Evolutionary conservation across 768 basidiomycete species (phyloP).

Genomic region (Mycena crocata): DNA sequence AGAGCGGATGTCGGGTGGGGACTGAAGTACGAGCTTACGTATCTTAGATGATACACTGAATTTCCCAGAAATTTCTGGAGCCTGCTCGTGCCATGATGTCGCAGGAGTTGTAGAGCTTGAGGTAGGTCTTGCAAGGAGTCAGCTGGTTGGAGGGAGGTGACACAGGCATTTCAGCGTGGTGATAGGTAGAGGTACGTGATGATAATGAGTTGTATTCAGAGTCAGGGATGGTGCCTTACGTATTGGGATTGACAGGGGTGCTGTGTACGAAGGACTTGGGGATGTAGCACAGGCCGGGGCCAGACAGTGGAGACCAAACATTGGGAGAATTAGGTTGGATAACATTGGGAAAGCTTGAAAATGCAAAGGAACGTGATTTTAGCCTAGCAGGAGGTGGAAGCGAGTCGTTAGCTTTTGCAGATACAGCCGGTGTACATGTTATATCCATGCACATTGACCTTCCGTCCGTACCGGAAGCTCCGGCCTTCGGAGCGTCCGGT

Average conservation of each 20-base stretch:
- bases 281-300: too few relatives aligned
- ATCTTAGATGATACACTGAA: background rate
- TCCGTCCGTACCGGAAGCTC: too few relatives aligned
- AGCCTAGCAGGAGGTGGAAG: too few relatives aligned
- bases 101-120: background rate
- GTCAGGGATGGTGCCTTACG: background rate
- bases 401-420: too few relatives aligned
- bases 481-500: too few relatives aligned
- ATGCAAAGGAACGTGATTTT: too few relatives aligned
- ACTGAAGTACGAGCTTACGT: background rate
- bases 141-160: too few relatives aligned
- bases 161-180: background rate
- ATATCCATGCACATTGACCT: too few relatives aligned
- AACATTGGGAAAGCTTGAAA: too few relatives aligned
- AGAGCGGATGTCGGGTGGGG: background rate
- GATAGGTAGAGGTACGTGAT: background rate
- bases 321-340: too few relatives aligned
- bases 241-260: background rate
- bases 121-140: background rate
- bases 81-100: background rate
- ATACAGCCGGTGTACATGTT: too few relatives aligned
- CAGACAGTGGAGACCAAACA: too few relatives aligned
- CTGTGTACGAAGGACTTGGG: background rate
- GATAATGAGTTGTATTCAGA: slow-evolving; percentile 4
- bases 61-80: background rate